These are phyloP conservation scores for Fraxinus angustifolia DNA, from an alignment of 305 asterid species.

Conservation along the genomic window DNA sequence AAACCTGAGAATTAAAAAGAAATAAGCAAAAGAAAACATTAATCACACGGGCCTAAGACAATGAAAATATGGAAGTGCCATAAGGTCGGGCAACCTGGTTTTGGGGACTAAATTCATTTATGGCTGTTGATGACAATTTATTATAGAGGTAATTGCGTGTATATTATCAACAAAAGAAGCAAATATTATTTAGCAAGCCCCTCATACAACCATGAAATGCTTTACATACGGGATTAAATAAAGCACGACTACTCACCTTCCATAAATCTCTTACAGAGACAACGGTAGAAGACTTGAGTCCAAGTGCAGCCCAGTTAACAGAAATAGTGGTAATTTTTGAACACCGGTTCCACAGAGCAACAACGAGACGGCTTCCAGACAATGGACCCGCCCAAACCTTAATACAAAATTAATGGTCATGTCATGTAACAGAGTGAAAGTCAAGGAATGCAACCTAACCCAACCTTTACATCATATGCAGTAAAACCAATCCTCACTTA, in stretches of 20 bases:
- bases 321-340: constrained; percentile 48
- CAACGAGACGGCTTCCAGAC: constrained; percentile 62
- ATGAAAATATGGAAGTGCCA: background rate
- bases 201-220: background rate
- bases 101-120: background rate
- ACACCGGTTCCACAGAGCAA: constrained; percentile 80
- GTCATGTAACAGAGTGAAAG: background rate
- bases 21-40: background rate
- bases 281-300: constrained; percentile 59
- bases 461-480: background rate
- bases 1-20: background rate
- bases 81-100: background rate
- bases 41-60: background rate
- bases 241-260: constrained; percentile 50
- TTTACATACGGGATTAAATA: background rate
- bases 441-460: background rate
- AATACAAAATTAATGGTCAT: background rate
- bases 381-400: constrained; percentile 98
- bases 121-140: background rate
- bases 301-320: constrained; percentile 61
- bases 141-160: background rate
- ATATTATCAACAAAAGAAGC: background rate
- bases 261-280: constrained; percentile 79
- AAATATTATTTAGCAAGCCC: background rate
- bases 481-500: background rate